phyloP scores from a whole-genome alignment of 176 grass and related monocot species.

The Hordeum marinum region DNA sequence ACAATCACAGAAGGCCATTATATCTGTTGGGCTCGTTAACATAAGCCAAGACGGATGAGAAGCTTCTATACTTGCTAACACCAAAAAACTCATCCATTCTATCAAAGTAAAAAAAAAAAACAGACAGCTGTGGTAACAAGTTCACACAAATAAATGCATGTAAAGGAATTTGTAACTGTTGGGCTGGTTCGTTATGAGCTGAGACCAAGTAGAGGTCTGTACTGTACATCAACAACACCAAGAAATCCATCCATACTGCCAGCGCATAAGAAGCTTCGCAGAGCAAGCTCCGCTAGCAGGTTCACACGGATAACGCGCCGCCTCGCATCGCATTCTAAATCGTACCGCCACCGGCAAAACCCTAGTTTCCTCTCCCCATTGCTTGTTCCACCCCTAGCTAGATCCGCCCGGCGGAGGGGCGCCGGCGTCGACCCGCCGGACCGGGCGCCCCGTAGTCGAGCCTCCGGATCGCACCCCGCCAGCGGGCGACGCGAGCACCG shows the following conservation, averaged over 20 bases:
- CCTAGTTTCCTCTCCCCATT: neutral
- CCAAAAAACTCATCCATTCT: neutral
- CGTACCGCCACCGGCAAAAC: neutral
- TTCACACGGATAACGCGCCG: neutral
- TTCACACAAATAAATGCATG: neutral
- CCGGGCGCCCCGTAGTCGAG: neutral
- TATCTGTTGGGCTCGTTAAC: neutral
- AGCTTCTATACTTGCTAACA: neutral
- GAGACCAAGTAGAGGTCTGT: neutral
- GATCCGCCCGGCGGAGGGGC: neutral
- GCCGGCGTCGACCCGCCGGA: neutral
- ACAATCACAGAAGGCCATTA: neutral
- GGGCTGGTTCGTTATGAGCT: neutral
- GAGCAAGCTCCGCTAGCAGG: neutral
- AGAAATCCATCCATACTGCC: neutral
- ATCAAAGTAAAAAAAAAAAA: too few species aligned
- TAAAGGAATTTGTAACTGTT: neutral
- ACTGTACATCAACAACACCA: too few species aligned
- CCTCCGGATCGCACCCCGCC: neutral
- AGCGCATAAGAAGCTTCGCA: neutral
- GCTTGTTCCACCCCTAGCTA: neutral
- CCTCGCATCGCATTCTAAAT: neutral
- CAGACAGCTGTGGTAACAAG: neutral
- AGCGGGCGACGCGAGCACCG: neutral
- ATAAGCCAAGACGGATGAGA: neutral